phyloP scores from a whole-genome alignment of 257 asterid species.

The Penstemon davidsonii region DNA sequence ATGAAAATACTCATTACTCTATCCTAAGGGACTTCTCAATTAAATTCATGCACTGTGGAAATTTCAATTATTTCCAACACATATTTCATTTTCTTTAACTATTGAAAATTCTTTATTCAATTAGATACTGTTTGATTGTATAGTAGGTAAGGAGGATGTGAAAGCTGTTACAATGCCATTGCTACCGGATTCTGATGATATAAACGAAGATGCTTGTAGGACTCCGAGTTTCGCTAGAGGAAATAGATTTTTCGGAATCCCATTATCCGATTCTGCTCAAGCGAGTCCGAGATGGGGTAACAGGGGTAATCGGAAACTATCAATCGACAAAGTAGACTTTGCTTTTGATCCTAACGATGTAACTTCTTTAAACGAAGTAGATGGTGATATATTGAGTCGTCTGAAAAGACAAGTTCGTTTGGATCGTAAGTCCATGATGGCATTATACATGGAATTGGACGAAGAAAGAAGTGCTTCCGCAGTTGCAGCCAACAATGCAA shows the following conservation, averaged over 20 bases:
- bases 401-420: constrained; percentile 58
- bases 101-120: too few species aligned
- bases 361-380: constrained; percentile 38
- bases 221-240: constrained; percentile 57
- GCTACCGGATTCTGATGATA: constrained; percentile 47
- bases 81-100: too few species aligned
- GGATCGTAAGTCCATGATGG: constrained; percentile 74
- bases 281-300: constrained; percentile 66
- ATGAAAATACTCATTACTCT: too few species aligned
- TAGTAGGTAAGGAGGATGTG: constrained; percentile 46
- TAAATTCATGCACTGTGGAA: too few species aligned
- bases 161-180: constrained; percentile 46
- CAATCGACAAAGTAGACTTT: constrained; percentile 41
- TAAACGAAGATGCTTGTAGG: constrained; percentile 41
- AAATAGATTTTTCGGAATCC: constrained; percentile 56
- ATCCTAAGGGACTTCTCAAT: too few species aligned
- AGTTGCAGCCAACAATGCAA: constrained; percentile 96
- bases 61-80: too few species aligned
- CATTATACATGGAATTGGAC: constrained; percentile 77
- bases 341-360: constrained; percentile 41
- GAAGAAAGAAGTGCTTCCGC: constrained; percentile 94
- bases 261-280: constrained; percentile 71
- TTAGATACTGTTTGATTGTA: too few species aligned
- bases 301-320: constrained; percentile 36
- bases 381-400: constrained; percentile 41